A percentile compares a stretch with the other conserved stretches of the same genome.
Conservation (phyloP, 2,329 filamentous ascomycete genomes). For the Diaporthe sp. region DNA sequence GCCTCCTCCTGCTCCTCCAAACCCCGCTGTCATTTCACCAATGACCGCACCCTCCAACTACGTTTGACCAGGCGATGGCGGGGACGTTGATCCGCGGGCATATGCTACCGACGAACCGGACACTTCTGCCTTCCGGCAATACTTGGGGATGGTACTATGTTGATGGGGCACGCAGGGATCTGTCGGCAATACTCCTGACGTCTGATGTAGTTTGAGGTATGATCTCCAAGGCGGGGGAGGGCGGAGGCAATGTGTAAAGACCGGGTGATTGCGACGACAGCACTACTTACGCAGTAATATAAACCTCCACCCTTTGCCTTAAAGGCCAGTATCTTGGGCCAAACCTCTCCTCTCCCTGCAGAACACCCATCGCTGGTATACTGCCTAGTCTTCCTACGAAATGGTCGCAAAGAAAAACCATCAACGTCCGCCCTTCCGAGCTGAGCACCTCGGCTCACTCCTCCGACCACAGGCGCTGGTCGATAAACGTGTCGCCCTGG, state of each 20-base stretch:
- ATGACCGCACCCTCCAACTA: conserved; percentile 11
- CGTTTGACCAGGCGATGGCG: conserved; percentile 1
- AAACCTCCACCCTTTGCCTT: background rate
- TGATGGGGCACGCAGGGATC: conserved; percentile 15
- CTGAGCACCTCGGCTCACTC: conserved; percentile 82
- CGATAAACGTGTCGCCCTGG: conserved; percentile 54
- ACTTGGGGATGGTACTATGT: background rate
- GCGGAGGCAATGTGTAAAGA: background rate
- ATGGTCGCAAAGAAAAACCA: conserved; percentile 41
- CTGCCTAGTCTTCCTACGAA: background rate
- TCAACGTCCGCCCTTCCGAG: conserved; percentile 73
- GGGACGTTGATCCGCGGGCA: background rate
- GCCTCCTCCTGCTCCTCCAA: conserved; percentile 3
- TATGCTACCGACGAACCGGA: background rate
- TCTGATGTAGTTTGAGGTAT: background rate
- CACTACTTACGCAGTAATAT: background rate
- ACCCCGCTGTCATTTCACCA: conserved; percentile 32
- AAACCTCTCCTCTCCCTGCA: background rate
- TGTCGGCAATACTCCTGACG: conserved; percentile 16
- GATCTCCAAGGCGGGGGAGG: conserved; percentile 24
- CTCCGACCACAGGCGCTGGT: conserved; percentile 77
- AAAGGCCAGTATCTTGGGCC: background rate
- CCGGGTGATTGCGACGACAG: background rate
- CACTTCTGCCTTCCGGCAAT: conserved; percentile 17
- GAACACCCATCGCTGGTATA: no score